Percentiles rank a stretch among this genome's conserved stretches.
phyloP scores from a whole-genome alignment of 2,329 filamentous ascomycete species.

The Colletotrichum gigasporum region DNA sequence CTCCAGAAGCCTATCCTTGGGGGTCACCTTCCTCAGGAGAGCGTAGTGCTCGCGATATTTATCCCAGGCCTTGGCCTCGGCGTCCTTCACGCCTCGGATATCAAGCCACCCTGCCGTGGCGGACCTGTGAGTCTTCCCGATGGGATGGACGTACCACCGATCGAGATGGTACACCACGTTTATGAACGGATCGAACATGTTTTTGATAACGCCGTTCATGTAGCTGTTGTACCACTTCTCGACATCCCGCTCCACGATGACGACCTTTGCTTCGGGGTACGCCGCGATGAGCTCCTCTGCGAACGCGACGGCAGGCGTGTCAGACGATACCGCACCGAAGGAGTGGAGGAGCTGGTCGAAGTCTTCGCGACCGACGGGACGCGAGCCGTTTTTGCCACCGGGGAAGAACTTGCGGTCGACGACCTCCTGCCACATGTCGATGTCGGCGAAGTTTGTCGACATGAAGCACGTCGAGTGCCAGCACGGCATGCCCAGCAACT shows the following conservation, averaged over 20 bases:
- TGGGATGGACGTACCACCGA: constrained; percentile 18
- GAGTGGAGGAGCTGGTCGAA: constrained; percentile 35
- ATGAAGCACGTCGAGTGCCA: constrained; percentile 33
- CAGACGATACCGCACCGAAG: constrained; percentile 46
- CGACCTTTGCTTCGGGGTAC: constrained; percentile 53
- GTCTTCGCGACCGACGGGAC: constrained; percentile 28
- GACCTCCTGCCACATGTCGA: constrained; percentile 36
- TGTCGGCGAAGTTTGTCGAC: constrained; percentile 35
- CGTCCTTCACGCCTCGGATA: neutral
- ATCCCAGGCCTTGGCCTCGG: constrained; percentile 3
- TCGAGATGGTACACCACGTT: constrained; percentile 1
- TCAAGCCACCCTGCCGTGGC: constrained; percentile 7
- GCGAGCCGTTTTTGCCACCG: neutral
- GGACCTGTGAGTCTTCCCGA: constrained; percentile 7
- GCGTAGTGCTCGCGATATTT: constrained; percentile 24
- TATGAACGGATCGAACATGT: neutral
- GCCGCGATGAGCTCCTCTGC: constrained; percentile 49
- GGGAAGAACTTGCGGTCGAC: constrained; percentile 34
- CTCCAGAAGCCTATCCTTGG: constrained; percentile 32
- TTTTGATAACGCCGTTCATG: constrained; percentile 6
- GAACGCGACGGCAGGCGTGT: constrained; percentile 48
- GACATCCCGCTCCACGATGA: constrained; percentile 43
- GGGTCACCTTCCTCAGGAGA: constrained; percentile 12
- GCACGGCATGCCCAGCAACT: constrained; percentile 32
- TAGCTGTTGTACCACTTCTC: constrained; percentile 40